Evolutionary conservation across 2,329 filamentous ascomycete genomes (phyloP).

Genomic region (Talaromyces sp.): DNA sequence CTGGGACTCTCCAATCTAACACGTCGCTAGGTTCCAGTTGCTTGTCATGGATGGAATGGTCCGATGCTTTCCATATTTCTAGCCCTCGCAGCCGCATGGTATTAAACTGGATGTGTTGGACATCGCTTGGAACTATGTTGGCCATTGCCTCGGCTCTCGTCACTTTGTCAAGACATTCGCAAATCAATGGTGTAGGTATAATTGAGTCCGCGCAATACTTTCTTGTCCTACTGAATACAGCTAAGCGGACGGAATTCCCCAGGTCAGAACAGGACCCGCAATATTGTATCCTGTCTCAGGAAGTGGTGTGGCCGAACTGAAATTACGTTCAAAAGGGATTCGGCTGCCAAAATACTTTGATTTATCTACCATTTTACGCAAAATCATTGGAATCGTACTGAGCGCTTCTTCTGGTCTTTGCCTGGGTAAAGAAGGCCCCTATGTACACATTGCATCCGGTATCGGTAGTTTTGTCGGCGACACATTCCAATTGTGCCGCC

Average conservation of each 20-base stretch:
- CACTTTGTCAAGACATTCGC: not conserved
- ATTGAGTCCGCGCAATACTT: not conserved
- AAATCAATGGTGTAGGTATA: not conserved
- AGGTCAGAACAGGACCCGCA: not conserved
- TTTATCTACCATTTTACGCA: not conserved
- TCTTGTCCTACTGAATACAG: not conserved
- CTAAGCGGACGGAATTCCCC: not conserved
- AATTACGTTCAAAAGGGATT: not conserved
- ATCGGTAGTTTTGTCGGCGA: not conserved
- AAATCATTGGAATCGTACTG: not conserved
- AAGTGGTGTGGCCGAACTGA: slow-evolving; percentile 2
- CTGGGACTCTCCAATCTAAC: not conserved
- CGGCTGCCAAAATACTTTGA: not conserved
- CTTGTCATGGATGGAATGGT: not conserved
- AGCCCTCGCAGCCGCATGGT: not conserved
- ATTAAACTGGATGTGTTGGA: not conserved
- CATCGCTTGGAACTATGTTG: not conserved
- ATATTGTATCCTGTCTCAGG: slow-evolving; percentile 1
- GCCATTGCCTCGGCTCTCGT: not conserved
- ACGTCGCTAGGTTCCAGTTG: not conserved
- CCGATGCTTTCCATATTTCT: not conserved
- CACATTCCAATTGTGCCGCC: not conserved
- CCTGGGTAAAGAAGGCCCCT: not conserved
- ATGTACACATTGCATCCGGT: not conserved
- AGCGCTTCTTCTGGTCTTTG: not conserved